phyloP scores from a whole-genome alignment of 2,329 filamentous ascomycete genomes.

The Teratosphaeria destructans region DNA sequence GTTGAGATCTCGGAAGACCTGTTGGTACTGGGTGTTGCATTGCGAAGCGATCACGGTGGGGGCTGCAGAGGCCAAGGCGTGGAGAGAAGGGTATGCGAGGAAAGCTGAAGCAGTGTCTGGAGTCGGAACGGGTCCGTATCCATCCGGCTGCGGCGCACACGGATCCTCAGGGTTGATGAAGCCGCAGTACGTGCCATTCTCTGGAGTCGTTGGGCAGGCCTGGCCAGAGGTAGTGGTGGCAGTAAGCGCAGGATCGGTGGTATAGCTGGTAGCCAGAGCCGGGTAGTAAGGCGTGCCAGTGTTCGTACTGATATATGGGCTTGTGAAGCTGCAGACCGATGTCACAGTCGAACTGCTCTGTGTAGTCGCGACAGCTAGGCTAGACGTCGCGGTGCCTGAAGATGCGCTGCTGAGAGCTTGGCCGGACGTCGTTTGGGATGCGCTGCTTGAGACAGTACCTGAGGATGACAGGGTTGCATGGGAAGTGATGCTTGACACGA shows the following conservation, averaged over 20 bases:
- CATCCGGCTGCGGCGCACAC: neutral
- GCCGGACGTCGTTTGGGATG: neutral
- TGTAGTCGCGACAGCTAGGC: neutral
- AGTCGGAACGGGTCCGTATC: neutral
- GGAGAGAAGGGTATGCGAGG: neutral
- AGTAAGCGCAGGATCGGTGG: conserved; percentile 14
- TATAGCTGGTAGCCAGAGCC: conserved; percentile 14
- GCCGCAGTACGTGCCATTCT: conserved; percentile 1
- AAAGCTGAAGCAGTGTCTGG: neutral
- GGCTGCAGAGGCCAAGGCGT: neutral
- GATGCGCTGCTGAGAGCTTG: too few species aligned
- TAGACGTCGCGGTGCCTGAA: neutral
- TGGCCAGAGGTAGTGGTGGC: conserved; percentile 12
- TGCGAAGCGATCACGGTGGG: neutral
- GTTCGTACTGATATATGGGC: neutral
- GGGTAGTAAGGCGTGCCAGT: conserved; percentile 10
- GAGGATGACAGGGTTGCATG: too few species aligned
- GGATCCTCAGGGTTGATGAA: conserved; percentile 1
- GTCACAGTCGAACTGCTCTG: neutral
- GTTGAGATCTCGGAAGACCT: neutral
- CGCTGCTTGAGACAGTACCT: too few species aligned
- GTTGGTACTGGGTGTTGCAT: neutral
- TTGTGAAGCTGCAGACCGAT: neutral
- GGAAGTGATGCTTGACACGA: too few species aligned
- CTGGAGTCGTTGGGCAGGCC: conserved; percentile 17